phyloP scores from a whole-genome alignment of 768 basidiomycete species.

The Gloeophyllum trabeum region DNA sequence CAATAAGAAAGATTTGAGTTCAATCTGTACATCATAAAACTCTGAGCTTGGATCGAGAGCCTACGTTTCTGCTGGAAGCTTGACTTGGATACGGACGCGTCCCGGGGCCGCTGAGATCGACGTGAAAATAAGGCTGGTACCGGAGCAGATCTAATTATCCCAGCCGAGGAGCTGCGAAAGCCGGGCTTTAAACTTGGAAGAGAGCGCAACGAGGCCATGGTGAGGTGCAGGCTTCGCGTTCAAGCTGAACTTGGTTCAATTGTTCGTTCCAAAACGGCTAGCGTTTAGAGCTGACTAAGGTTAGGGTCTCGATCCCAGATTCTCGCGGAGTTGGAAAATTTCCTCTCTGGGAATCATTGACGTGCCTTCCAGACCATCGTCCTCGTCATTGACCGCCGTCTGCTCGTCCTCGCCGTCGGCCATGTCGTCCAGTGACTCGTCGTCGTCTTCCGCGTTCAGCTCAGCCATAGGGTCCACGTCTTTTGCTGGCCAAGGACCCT shows the following conservation, averaged over 20 bases:
- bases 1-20: background rate
- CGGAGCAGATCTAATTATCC: too few relatives aligned
- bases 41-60: background rate
- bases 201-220: too few relatives aligned
- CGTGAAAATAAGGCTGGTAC: too few relatives aligned
- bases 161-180: too few relatives aligned
- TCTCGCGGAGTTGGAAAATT: slow-evolving; percentile 1
- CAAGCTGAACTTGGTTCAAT: too few relatives aligned
- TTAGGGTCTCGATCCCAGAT: background rate
- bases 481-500: slow-evolving; percentile 29
- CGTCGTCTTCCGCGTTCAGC: slow-evolving; percentile 32
- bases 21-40: background rate
- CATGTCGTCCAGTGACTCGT: slow-evolving; percentile 19
- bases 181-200: too few relatives aligned
- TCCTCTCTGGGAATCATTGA: background rate
- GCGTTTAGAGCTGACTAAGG: too few relatives aligned
- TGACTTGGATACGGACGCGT: too few relatives aligned
- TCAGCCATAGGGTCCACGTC: slow-evolving; percentile 32
- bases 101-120: too few relatives aligned
- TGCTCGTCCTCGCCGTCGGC: background rate
- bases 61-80: too few relatives aligned
- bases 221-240: too few relatives aligned
- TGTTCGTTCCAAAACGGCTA: too few relatives aligned
- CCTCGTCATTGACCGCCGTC: background rate
- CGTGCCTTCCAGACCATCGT: background rate